A percentile compares a stretch with the other conserved stretches of the same genome.
Conservation (phyloP, 2,329 filamentous ascomycete species). For the Metarhizium brunneum region DNA sequence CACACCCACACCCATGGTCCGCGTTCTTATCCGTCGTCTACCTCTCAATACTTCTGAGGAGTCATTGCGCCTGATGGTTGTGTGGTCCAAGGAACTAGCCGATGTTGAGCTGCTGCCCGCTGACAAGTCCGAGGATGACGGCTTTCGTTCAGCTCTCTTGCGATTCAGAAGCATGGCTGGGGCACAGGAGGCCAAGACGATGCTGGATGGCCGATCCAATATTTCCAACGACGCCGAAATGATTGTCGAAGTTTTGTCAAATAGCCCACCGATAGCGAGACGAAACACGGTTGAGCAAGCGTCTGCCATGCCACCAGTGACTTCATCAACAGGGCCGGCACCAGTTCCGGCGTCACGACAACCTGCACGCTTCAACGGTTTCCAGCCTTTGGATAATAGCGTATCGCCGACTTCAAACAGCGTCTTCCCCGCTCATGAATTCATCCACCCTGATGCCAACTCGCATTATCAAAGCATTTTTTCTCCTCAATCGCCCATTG, state of each 20-base stretch:
- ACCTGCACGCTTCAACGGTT: conserved; percentile 52
- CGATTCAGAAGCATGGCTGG: conserved; percentile 43
- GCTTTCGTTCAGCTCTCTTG: conserved; percentile 42
- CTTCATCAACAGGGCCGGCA: conserved; percentile 32
- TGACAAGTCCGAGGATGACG: conserved; percentile 39
- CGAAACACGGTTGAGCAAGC: conserved; percentile 15
- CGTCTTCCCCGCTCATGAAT: conserved; percentile 43
- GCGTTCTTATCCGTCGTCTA: conserved; percentile 43
- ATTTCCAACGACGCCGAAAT: conserved; percentile 40
- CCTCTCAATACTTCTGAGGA: conserved; percentile 45
- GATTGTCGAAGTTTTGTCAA: conserved; percentile 47
- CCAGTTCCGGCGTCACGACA: conserved; percentile 38
- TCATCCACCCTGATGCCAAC: conserved; percentile 47
- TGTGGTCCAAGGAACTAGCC: conserved; percentile 47
- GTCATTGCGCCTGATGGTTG: conserved; percentile 45
- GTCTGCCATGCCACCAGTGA: conserved; percentile 15
- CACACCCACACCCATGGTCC: conserved; percentile 25
- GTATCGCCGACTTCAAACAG: conserved; percentile 50
- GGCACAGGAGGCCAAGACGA: conserved; percentile 46
- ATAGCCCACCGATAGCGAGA: conserved; percentile 24
- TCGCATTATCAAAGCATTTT: conserved; percentile 55
- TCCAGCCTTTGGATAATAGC: conserved; percentile 49
- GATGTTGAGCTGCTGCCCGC: conserved; percentile 40
- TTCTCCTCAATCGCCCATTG: conserved; percentile 64
- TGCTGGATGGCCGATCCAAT: conserved; percentile 47